Base-by-base conservation (phyloP, 768 basidiomycete genomes). In the Mycena filopes region DNA sequence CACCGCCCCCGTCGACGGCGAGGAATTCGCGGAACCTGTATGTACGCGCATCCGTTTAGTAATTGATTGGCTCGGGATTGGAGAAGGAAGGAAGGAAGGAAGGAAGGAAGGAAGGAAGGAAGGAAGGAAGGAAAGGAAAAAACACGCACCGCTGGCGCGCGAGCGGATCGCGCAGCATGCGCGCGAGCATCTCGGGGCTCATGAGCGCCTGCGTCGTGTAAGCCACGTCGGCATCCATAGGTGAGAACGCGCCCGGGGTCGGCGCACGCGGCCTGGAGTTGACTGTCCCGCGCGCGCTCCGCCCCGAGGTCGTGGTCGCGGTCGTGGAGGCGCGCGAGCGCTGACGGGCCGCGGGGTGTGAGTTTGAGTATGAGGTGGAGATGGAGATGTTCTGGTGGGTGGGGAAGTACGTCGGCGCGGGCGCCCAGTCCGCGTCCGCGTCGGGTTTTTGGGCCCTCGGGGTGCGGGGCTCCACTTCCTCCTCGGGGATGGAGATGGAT, bases 11-110 rank as follows among this genome's bases (percentile, higher is more conserved):
- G 41, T 61, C 60, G 20, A 38, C 42, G 6, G 42, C 21, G 13
- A 69, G 50, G 42, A 69, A 69, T 23, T 69, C 63, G 40, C 67
- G 67, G 42, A 69, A 69, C 21, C 65, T 66, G 42, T n/a, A n/a
- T n/a, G n/a, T n/a, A n/a, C 10, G 10, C 6, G 10, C 1, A 23
- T 31, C 12, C n/a, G n/a, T n/a, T n/a, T n/a, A n/a, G n/a, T n/a
- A n/a, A n/a, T n/a, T n/a, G n/a, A n/a, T n/a, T n/a, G n/a, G n/a
- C n/a, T n/a, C n/a, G n/a, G n/a, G n/a, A n/a, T n/a, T n/a, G n/a
- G n/a, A n/a, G n/a, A n/a, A n/a, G n/a, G n/a, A n/a, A n/a, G n/a
- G n/a, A n/a, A n/a, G n/a, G n/a, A n/a, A n/a, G n/a, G n/a, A n/a
- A n/a, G 28, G 21, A 21, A 28, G 12, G 18, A 20, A 20, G 36